Base-by-base conservation (phyloP, 371 early-diverging fungal species). In the Rhizopus sp. region DNA sequence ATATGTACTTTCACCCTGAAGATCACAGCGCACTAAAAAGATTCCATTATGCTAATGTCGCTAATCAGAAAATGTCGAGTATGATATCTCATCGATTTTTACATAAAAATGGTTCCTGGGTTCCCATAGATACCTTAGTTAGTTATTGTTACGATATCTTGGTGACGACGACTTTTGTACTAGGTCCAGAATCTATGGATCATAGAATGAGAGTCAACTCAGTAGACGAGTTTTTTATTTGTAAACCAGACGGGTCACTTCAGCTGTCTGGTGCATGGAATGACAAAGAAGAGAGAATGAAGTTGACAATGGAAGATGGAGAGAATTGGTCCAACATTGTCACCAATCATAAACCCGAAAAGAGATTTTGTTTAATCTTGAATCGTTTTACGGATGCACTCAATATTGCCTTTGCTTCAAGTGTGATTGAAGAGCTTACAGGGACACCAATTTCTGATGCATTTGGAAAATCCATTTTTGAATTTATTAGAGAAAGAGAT, bases 51-150 rank as follows among this genome's bases (percentile, higher is more conserved):
- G 68, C 75, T 12, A 74, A 73, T 53, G 72, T 82, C 4, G 60
- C 65, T 35, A 76, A 81, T 35, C 77, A 82, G 47, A 72, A 70
- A 58, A 75, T 84, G 64, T 78, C 71, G 0, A 59, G 61, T 42
- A 69, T 79, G 71, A 57, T 70, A 0, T 62, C 66, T 7, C 73
- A 72, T 51, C 66, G 76, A 31, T 60, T 64, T 13, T 15, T 53
- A 35, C 59, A 62, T 46, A 70, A 67, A 50, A 52, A 68, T 45
- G 80, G 75, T 0, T 15, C 41, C 23, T 70, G 59, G 47, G 62
- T 73, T 5, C 35, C 46, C 6, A 16, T 73, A 3, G 75, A 75
- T 15, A 70, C 72, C 5, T 63, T 72, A n/a, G 62, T 77, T 32
- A 70, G 77, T 49, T 72, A 70, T 45, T 76, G 75, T 41, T 66